Evolutionary conservation across 148 eudicot genomes (phyloP), one percentile per base, ranked within the genome.

Genomic region (Rhododendron mucronatum): DNA sequence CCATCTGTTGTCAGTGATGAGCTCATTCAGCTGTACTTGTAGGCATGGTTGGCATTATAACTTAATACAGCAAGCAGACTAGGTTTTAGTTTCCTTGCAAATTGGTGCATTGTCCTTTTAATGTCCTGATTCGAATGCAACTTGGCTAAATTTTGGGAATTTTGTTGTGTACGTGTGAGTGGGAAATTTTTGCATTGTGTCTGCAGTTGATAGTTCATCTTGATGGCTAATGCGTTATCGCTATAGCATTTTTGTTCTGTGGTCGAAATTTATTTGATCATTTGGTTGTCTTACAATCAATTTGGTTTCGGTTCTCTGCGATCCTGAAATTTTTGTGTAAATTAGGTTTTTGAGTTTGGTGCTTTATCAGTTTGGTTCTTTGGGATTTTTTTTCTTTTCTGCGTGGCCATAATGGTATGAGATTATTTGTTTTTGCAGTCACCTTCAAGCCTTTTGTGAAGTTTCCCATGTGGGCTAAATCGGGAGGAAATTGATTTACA

Each of bases 1-100:
- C 98, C 99, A 23, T 96, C 99, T 51, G 99, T 93, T 15, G 98
- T 96, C 59, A 94, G 99, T 81, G 99, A 96, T 28, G 99, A 96
- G 93, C 98, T 96, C 50, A 96, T 96, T 79, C 98, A 95, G 90
- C 92, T 96, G 20, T 96, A 96, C 91, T 88, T 96, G 39, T 96
- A 92, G 89, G 81, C 69, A 71, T 82, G 14, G 12, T 65, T 41
- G 86, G 63, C 28, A 55, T 75, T 57, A 7, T 28, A 30, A 41
- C 28, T 39, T 16, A 86, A 59, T 59, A 39, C 53, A 41, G 21
- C 33, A 20, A 30, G 55, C 41, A 14, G 55, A 61, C 74, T 86
- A 63, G 85, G 53, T 39, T 50, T 81, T 50, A 65, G 20, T 23
- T 65, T 41, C 63, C 39, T 18, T 63, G 47, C 41, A 37, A 85